Base-by-base conservation (phyloP, 495 filamentous ascomycete species). In the Articulospora tetracladia region DNA sequence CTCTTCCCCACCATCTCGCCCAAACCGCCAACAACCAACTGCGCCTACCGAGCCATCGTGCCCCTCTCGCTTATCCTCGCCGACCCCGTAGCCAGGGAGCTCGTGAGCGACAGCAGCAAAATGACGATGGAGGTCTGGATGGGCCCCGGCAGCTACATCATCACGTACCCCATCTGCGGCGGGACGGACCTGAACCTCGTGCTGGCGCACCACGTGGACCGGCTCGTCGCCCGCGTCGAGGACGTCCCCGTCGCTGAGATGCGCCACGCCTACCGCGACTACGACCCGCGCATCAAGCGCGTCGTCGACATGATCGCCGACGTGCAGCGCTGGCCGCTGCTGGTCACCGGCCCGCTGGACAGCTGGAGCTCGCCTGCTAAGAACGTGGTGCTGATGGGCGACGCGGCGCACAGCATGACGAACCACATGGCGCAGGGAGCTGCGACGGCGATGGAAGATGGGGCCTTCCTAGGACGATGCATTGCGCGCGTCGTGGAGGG, bases 401-500 rank as follows among this genome's bases (percentile, higher is more conserved):
- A 82, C 54, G 78, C 76, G 2, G 77, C 77, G 17, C 79, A 81
- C 62, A 69, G 77, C 1, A 79, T 82, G 76, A 63, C 79, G 2
- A 75, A 77, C 0, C 78, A 79, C 54, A 77, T 79, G 72, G 76
- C 75, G 2, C 74, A 78, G 66, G 74, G 73, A 28, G 77, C 75
- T 10, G 77, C 75, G 44, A 78, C 76, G 69, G 71, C 73, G 1
- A 70, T 82, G 1, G 76, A 71, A 58, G 71, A 72, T 44, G 68
- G 66, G 15, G 70, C 70, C 12, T 66, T 66, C n/a, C 60, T 73
- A 17, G 57, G 70, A 54, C 12, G 60, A 28, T 71, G 46, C 51
- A 69, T 28, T 59, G 36, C 32, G 27, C 51, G 55, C 24, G 19
- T 57, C 64, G 25, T 54, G 27, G 8, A 26, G 39, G 46, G 30